These are phyloP conservation scores for Olyra latifolia DNA, from an alignment of 176 grass and related monocot species.

Conservation along the genomic window DNA sequence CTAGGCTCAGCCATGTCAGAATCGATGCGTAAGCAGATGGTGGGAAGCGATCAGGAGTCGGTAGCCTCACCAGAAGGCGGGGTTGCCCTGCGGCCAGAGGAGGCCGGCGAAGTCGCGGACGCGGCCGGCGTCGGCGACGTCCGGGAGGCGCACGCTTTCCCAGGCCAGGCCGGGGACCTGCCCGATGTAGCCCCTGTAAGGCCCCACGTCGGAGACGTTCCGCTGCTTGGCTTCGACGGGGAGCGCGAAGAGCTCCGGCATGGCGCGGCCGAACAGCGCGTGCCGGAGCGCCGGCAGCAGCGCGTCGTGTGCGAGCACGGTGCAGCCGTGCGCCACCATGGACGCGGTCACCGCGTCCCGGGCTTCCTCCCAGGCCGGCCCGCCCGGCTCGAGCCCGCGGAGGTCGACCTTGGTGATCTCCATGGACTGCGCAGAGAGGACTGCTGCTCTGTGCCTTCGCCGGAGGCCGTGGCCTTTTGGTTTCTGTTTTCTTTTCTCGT, in stretches of 20 bases:
- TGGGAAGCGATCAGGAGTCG: no score
- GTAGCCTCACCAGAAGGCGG: constrained; percentile 20
- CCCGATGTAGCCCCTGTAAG: constrained; percentile 35
- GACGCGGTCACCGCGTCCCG: constrained; percentile 42
- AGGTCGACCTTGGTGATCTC: constrained; percentile 38
- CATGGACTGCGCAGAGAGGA: no score
- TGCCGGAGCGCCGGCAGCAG: constrained; percentile 39
- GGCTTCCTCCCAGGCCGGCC: constrained; percentile 37
- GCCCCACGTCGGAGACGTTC: not conserved
- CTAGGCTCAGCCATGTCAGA: not conserved
- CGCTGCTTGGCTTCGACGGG: constrained; percentile 41
- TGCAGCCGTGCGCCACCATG: constrained; percentile 50
- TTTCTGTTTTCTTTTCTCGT: no score
- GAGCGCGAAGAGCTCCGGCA: constrained; percentile 57
- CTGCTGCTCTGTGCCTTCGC: not conserved
- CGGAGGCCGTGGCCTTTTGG: no score
- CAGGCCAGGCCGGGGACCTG: constrained; percentile 27
- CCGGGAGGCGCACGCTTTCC: constrained; percentile 51
- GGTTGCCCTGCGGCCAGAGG: constrained; percentile 50
- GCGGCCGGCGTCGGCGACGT: constrained; percentile 27
- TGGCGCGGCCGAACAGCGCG: constrained; percentile 31
- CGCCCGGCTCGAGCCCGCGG: constrained; percentile 14
- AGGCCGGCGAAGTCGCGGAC: constrained; percentile 20
- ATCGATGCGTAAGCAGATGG: not conserved
- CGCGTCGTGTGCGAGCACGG: constrained; percentile 35